Conservation (phyloP, 768 basidiomycete species). For the Rhodotorula graminis region DNA sequence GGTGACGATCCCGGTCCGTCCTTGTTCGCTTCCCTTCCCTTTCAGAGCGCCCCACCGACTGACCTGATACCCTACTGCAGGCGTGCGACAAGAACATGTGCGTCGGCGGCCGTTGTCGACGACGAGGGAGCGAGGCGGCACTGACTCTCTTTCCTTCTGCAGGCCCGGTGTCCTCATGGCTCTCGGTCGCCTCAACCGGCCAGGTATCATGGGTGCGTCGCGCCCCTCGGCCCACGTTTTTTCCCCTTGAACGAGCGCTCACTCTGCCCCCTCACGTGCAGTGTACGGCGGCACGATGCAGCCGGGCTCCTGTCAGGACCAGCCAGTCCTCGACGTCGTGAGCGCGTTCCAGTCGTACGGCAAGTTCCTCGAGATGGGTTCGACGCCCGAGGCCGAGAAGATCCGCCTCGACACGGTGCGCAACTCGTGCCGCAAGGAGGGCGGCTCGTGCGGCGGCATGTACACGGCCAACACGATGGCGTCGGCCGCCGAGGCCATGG, state of each 20-base stretch:
- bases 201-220: conserved; percentile 68
- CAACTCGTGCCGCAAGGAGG: conserved; percentile 93
- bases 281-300: conserved; percentile 94
- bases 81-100: conserved; percentile 83
- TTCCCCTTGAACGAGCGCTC: background rate
- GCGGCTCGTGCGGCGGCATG: conserved; percentile 74
- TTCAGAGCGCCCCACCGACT: background rate
- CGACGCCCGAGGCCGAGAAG: conserved; percentile 73
- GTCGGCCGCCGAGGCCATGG: conserved; percentile 85
- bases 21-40: background rate
- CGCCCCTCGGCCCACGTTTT: no score
- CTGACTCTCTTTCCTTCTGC: conserved; percentile 1
- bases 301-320: conserved; percentile 82
- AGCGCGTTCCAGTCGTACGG: conserved; percentile 98
- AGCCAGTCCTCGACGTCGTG: conserved; percentile 85
- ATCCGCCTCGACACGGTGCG: conserved; percentile 81
- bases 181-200: conserved; percentile 88
- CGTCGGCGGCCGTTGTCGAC: background rate
- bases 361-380: conserved; percentile 83
- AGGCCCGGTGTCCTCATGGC: conserved; percentile 97
- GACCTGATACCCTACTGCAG: background rate
- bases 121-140: no score
- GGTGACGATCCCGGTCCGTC: conserved; percentile 85
- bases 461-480: conserved; percentile 69
- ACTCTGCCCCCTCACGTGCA: background rate